Evolutionary conservation across 352 stramenopile species (phyloP).

Genomic region (Hyaloperonospora brassicae): DNA sequence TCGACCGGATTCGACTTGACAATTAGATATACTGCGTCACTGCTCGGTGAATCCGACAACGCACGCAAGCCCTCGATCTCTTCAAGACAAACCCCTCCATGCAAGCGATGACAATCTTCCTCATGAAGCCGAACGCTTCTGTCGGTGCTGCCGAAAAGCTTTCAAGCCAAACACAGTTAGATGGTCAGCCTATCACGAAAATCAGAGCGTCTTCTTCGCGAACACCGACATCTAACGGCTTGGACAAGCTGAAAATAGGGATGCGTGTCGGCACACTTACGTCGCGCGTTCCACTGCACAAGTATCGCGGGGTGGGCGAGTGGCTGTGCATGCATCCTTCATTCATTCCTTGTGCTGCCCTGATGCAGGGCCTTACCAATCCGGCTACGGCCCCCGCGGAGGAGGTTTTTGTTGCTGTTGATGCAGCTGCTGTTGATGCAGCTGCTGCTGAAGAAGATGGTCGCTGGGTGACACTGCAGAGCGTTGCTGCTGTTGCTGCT

Average conservation of each 20-base stretch:
- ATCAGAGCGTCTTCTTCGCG: too few relatives aligned
- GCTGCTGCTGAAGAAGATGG: slow-evolving; percentile 27
- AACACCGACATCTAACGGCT: too few relatives aligned
- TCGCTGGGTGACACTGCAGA: slow-evolving; percentile 25
- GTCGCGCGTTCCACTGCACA: slow-evolving; percentile 25
- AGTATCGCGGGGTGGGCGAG: slow-evolving; percentile 15
- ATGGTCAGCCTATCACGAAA: too few relatives aligned
- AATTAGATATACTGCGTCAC: slow-evolving; percentile 50
- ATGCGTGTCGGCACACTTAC: slow-evolving; percentile 18
- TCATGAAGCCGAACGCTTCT: too few relatives aligned
- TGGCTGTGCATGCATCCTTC: slow-evolving; percentile 6
- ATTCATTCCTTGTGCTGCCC: slow-evolving; percentile 8
- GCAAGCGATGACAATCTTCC: too few relatives aligned
- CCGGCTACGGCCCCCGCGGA: slow-evolving; percentile 19
- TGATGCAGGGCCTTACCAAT: slow-evolving; percentile 23
- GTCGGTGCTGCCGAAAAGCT: too few relatives aligned
- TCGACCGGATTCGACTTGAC: slow-evolving; percentile 74
- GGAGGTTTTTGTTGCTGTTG: too few relatives aligned
- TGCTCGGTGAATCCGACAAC: slow-evolving; percentile 41
- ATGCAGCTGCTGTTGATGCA: slow-evolving; percentile 23
- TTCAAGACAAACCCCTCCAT: not conserved
- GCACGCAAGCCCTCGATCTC: not conserved
- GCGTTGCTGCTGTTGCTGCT: slow-evolving; percentile 33
- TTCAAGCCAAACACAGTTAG: too few relatives aligned
- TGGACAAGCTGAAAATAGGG: slow-evolving; percentile 4